Percentiles rank a stretch among this genome's conserved stretches.
Conservation (phyloP, 2,329 filamentous ascomycete genomes). For the Niveomyces coronatus region DNA sequence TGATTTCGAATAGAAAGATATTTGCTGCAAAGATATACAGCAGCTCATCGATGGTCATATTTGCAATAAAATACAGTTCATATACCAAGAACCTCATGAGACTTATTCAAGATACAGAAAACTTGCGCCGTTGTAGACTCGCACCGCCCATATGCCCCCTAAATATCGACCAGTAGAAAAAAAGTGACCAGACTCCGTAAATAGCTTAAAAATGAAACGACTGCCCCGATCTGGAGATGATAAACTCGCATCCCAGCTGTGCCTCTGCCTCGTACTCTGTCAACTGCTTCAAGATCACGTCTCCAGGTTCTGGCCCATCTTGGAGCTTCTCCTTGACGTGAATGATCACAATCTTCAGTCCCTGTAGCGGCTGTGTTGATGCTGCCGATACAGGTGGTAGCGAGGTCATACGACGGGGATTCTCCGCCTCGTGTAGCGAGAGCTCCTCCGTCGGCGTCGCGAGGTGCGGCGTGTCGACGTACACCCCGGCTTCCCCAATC, state of each 20-base stretch:
- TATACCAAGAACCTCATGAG: not conserved
- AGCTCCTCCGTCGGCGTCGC: conserved; percentile 39
- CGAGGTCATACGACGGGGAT: conserved; percentile 11
- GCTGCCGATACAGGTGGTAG: conserved; percentile 13
- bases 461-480: conserved; percentile 34
- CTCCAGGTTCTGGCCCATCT: conserved; percentile 55
- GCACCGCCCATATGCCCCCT: too few relatives aligned
- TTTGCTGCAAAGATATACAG: not conserved
- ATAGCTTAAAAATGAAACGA: conserved; percentile 36
- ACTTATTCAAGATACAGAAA: not conserved
- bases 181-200: conserved; percentile 11
- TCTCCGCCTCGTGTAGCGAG: conserved; percentile 28
- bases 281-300: conserved; percentile 62
- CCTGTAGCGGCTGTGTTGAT: conserved; percentile 46
- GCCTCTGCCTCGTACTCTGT: conserved; percentile 52
- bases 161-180: too few relatives aligned
- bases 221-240: conserved; percentile 58
- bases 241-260: conserved; percentile 69
- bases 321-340: conserved; percentile 82
- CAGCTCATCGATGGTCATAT: not conserved
- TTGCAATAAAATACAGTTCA: not conserved
- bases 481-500: conserved; percentile 1
- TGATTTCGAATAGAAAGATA: too few relatives aligned
- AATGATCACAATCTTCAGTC: conserved; percentile 76
- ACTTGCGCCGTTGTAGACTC: too few relatives aligned